Conservation (phyloP, 129 eudicot genomes). For the Tagetes erecta region DNA sequence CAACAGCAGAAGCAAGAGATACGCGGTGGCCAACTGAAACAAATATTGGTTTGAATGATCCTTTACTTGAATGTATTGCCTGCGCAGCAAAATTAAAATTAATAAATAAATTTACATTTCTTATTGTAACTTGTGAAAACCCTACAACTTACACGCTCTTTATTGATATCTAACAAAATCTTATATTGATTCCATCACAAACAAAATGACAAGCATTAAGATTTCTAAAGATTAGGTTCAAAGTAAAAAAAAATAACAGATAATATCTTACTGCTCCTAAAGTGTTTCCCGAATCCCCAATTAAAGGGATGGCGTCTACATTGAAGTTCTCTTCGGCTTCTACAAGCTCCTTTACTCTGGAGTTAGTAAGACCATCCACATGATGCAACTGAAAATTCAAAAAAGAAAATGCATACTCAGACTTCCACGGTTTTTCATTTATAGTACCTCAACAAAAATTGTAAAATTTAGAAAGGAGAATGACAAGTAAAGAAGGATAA, state of each 20-base stretch:
- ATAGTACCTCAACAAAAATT: slow-evolving; percentile 11
- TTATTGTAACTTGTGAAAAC: not conserved
- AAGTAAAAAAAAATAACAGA: slow-evolving; percentile 2
- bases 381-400: slow-evolving; percentile 67
- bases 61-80: slow-evolving; percentile 69
- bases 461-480: not conserved
- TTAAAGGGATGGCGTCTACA: slow-evolving; percentile 41
- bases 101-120: slow-evolving; percentile 9
- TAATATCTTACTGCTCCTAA: slow-evolving; percentile 69
- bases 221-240: not conserved
- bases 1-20: slow-evolving; percentile 73
- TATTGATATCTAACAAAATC: not conserved
- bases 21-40: slow-evolving; percentile 89
- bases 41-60: slow-evolving; percentile 72
- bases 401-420: not conserved
- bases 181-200: not conserved
- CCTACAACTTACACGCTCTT: not conserved
- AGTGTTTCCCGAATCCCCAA: slow-evolving; percentile 77
- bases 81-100: slow-evolving; percentile 25
- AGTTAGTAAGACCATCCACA: slow-evolving; percentile 82
- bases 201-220: slow-evolving; percentile 10
- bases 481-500: not conserved
- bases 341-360: slow-evolving; percentile 56
- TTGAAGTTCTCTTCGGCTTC: slow-evolving; percentile 43
- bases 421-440: slow-evolving; percentile 2